phyloP scores from a whole-genome alignment of 768 basidiomycete species.

The Tulasnella sp. region DNA sequence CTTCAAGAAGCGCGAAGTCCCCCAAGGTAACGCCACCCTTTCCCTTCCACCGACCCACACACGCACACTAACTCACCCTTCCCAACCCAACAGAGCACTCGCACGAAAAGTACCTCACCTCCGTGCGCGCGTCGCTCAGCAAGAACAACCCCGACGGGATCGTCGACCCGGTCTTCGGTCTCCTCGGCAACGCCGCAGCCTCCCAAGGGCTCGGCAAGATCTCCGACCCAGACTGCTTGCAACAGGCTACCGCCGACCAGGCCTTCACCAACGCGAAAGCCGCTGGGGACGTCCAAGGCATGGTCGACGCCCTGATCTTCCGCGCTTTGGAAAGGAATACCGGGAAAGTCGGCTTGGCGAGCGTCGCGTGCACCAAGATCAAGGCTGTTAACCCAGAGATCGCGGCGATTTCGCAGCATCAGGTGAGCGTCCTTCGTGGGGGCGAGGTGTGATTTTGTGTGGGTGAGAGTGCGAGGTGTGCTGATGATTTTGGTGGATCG shows the following conservation, averaged over 20 bases:
- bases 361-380: slow-evolving; percentile 41
- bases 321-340: slow-evolving; percentile 59
- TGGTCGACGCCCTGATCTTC: slow-evolving; percentile 48
- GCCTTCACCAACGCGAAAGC: slow-evolving; percentile 67
- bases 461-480: not conserved
- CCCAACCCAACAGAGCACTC: slow-evolving; percentile 42
- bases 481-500: not conserved
- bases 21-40: slow-evolving; percentile 38
- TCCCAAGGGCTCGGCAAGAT: slow-evolving; percentile 41
- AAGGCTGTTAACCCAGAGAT: slow-evolving; percentile 53
- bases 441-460: not conserved
- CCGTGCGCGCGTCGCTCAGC: slow-evolving; percentile 37
- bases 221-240: slow-evolving; percentile 47
- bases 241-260: slow-evolving; percentile 29
- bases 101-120: slow-evolving; percentile 44
- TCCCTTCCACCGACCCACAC: slow-evolving; percentile 1
- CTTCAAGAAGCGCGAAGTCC: slow-evolving; percentile 48
- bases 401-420: slow-evolving; percentile 51
- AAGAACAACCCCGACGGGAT: slow-evolving; percentile 50
- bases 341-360: slow-evolving; percentile 37
- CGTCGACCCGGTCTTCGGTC: slow-evolving; percentile 46
- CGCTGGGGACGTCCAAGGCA: slow-evolving; percentile 42
- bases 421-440: slow-evolving; percentile 24
- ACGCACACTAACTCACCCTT: not conserved
- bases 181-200: slow-evolving; percentile 57